phyloP scores from a whole-genome alignment of 164 flowering plant genomes.

The Kalanchoe fedtschenkoi region DNA sequence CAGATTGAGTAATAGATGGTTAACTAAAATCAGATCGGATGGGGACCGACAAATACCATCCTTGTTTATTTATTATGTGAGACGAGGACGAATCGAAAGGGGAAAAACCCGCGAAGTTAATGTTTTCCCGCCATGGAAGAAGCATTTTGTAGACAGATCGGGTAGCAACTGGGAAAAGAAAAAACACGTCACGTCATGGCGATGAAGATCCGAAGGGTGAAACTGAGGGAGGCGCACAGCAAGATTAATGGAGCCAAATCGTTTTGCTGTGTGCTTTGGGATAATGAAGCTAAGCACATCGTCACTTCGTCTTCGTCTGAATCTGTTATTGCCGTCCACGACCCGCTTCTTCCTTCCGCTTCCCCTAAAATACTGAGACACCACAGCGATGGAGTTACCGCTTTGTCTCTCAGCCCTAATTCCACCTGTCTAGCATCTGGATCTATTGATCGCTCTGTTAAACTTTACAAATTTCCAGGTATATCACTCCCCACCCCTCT shows the following conservation, averaged over 20 bases:
- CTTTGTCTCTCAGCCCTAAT: slow-evolving; percentile 76
- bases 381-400: slow-evolving; percentile 83
- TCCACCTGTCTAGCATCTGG: slow-evolving; percentile 94
- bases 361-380: slow-evolving; percentile 47
- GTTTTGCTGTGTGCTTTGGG: slow-evolving; percentile 65
- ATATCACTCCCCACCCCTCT: not conserved
- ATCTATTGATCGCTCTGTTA: slow-evolving; percentile 85
- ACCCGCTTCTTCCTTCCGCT: slow-evolving; percentile 32
- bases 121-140: no score
- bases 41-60: no score
- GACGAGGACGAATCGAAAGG: no score
- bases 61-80: no score
- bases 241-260: slow-evolving; percentile 21
- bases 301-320: slow-evolving; percentile 79
- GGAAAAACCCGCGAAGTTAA: no score
- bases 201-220: slow-evolving; percentile 69
- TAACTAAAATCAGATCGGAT: no score
- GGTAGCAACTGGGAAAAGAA: no score
- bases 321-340: slow-evolving; percentile 52
- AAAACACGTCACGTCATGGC: no score
- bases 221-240: slow-evolving; percentile 82
- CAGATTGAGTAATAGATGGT: no score
- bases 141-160: no score
- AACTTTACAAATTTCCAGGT: slow-evolving; percentile 91
- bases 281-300: slow-evolving; percentile 45